These are phyloP conservation scores for Kluyveromyces starmeri DNA, from an alignment of 805 yeast genomes.

Conservation along the genomic window DNA sequence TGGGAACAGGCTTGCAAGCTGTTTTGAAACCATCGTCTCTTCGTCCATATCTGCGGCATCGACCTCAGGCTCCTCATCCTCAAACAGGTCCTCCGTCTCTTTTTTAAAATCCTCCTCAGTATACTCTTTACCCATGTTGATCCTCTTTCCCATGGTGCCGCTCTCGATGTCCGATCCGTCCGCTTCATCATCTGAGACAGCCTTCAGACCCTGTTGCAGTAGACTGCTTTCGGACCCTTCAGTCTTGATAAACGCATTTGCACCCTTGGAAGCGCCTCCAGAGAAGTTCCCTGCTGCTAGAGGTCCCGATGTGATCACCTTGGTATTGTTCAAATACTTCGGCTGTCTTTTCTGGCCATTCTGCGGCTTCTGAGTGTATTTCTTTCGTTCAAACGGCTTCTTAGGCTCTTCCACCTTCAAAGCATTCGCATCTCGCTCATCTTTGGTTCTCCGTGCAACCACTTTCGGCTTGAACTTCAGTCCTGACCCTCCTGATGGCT, in stretches of 20 bases:
- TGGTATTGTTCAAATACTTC: slow-evolving; percentile 36
- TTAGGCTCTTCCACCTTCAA: slow-evolving; percentile 36
- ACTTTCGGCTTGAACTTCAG: slow-evolving; percentile 79
- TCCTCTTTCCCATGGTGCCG: slow-evolving; percentile 29
- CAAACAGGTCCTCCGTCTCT: slow-evolving; percentile 13
- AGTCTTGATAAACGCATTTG: slow-evolving; percentile 19
- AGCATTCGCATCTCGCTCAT: slow-evolving; percentile 73
- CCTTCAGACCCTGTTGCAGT: slow-evolving; percentile 20
- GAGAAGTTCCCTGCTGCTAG: slow-evolving; percentile 49
- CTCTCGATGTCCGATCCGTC: slow-evolving; percentile 17
- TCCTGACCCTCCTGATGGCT: slow-evolving; percentile 32
- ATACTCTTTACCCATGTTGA: slow-evolving; percentile 58
- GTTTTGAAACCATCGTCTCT: slow-evolving; percentile 18
- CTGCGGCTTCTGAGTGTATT: slow-evolving; percentile 12
- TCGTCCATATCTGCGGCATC: slow-evolving; percentile 20
- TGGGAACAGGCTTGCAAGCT: slow-evolving; percentile 43
- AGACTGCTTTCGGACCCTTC: slow-evolving; percentile 16
- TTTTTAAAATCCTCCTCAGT: slow-evolving; percentile 32
- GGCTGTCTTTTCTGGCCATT: slow-evolving; percentile 21
- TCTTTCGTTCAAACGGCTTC: slow-evolving; percentile 11
- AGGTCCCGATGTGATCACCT: slow-evolving; percentile 65
- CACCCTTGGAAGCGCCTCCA: slow-evolving; percentile 15
- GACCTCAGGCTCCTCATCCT: background rate
- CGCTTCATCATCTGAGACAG: slow-evolving; percentile 24
- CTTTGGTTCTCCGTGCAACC: slow-evolving; percentile 75